Evolutionary conservation across 1,284 basidiomycete genomes (phyloP), one percentile per base, ranked within the genome.

Genomic region (Austroboletus novae-zelandiae): DNA sequence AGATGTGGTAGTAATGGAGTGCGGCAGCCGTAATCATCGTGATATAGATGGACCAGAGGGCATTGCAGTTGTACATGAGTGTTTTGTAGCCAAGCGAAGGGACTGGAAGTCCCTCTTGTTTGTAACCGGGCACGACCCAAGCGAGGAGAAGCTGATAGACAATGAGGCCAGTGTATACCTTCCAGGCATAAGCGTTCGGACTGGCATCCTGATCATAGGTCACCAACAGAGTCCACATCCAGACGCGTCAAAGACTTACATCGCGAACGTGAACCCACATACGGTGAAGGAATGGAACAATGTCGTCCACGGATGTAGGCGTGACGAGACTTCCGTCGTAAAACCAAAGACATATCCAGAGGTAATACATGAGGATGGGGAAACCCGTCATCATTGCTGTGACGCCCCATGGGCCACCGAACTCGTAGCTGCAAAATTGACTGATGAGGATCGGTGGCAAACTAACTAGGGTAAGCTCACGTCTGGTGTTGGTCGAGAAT

Each of bases 321-420:
- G 81, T 73, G n/a, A 91, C 84, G 39, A 97, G 75, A 60, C 81
- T 78, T 47, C 96, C 96, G 59, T 98, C 89, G 68, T 98, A 95
- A 72, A 94, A 97, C 83, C 91, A 94, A 36, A 98, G 79, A 65
- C 97, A 99, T 59, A 94, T 93, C 92, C 94, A 98, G 59, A 99
- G 83, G 74, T 99, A 99, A 73, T 98, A 98, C 95, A 94, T 93
- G 56, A 92, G 78, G 35, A 86, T 70, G 0, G 96, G 96, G 71
- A 99, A 99, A 47, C 90, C 85, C 29, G 87, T 78, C 90, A 99
- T 99, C 77, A 99, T 98, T 29, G 89, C 89, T 10, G 85, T 73
- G 39, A 95, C 93, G 43, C 97, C 96, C 72, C 79, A 77, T 40
- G 96, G 95, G 9, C 96, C 96, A 58, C 96, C 97, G 64, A 99